Evolutionary conservation across 192 early-diverging fungal genomes (phyloP).

Genomic region (Backusella westeae): DNA sequence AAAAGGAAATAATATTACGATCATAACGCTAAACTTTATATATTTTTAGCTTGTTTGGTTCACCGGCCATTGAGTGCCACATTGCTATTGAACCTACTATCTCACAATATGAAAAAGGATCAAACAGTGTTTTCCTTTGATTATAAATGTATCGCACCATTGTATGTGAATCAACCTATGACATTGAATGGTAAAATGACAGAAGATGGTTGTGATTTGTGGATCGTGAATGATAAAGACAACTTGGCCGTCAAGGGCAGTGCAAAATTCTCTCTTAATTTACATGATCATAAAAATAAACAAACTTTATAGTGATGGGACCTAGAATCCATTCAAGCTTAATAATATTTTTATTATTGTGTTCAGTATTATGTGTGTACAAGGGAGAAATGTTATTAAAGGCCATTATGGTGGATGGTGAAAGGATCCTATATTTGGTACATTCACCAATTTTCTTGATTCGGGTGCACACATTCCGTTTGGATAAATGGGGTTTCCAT

Average conservation of each 20-base stretch:
- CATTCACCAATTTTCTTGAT: background rate
- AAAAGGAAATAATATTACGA: background rate
- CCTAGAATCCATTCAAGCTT: background rate
- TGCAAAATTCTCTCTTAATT: background rate
- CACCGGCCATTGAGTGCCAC: slow-evolving; percentile 18
- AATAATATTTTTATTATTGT: background rate
- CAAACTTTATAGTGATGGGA: background rate
- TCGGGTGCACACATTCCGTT: background rate
- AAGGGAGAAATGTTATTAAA: background rate
- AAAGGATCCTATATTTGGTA: background rate
- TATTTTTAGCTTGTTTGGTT: slow-evolving; percentile 1
- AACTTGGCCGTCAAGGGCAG: slow-evolving; percentile 16
- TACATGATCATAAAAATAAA: background rate
- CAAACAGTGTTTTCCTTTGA: background rate
- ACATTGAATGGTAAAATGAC: background rate
- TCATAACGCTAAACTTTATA: background rate
- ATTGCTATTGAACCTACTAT: slow-evolving; percentile 5
- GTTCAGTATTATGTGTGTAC: background rate
- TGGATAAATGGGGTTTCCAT: background rate
- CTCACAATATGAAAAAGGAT: background rate
- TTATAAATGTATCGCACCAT: slow-evolving; percentile 11
- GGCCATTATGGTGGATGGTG: background rate
- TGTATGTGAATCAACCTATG: slow-evolving; percentile 6
- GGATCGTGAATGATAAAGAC: slow-evolving; percentile 14
- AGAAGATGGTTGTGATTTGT: background rate